Evolutionary conservation across 768 basidiomycete genomes (phyloP).

Genomic region (Lenzites betulinus): DNA sequence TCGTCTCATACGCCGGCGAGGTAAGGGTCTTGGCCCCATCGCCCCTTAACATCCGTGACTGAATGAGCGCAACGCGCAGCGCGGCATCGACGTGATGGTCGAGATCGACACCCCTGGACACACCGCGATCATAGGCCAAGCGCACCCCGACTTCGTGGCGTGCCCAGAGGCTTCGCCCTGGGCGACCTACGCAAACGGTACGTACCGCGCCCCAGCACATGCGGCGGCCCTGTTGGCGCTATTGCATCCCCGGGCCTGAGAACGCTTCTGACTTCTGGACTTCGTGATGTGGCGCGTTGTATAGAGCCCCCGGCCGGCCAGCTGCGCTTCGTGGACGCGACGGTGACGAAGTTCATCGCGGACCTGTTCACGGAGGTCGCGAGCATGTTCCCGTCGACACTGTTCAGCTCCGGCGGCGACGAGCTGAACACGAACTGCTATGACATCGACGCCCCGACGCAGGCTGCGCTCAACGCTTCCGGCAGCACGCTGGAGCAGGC

Average conservation of each 20-base stretch:
- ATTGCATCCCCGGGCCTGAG: background rate
- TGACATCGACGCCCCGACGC: slow-evolving; percentile 39
- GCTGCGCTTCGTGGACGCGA: slow-evolving; percentile 41
- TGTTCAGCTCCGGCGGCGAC: slow-evolving; percentile 52
- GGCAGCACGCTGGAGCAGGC: slow-evolving; percentile 42
- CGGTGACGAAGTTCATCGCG: slow-evolving; percentile 36
- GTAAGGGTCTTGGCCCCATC: slow-evolving; percentile 27
- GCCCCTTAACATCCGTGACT: background rate
- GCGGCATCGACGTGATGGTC: slow-evolving; percentile 52
- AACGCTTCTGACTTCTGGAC: background rate
- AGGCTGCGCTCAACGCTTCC: slow-evolving; percentile 32
- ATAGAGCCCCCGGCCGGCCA: slow-evolving; percentile 53
- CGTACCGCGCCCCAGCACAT: no score
- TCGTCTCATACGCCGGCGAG: slow-evolving; percentile 47
- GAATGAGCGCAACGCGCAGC: slow-evolving; percentile 29
- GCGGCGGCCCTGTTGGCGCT: no score
- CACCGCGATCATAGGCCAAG: slow-evolving; percentile 42
- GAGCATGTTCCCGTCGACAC: slow-evolving; percentile 34
- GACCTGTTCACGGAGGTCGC: slow-evolving; percentile 36
- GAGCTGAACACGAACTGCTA: slow-evolving; percentile 47
- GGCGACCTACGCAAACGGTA: slow-evolving; percentile 39
- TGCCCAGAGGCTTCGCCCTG: slow-evolving; percentile 40
- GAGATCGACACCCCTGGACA: slow-evolving; percentile 57
- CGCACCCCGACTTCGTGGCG: slow-evolving; percentile 49
- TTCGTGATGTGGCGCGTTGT: background rate